phyloP scores from a whole-genome alignment of 2,329 filamentous ascomycete genomes.

The Exophiala dermatitidis region DNA sequence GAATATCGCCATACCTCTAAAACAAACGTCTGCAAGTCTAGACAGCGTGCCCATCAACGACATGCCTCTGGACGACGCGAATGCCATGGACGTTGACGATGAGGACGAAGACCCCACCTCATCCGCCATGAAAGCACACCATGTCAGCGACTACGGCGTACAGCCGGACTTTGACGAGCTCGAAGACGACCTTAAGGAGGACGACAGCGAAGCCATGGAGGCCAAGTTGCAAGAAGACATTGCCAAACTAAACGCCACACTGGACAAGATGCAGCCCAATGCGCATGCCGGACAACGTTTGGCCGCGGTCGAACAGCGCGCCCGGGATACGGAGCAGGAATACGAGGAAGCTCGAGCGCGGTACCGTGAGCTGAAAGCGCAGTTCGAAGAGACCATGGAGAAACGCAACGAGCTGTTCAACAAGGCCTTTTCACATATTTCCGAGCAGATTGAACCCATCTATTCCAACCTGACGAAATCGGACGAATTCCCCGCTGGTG shows the following conservation, averaged over 20 bases:
- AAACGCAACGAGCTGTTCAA: conserved; percentile 86
- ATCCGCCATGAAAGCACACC: conserved; percentile 48
- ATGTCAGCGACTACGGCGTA: conserved; percentile 76
- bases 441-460: conserved; percentile 84
- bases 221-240: conserved; percentile 72
- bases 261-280: conserved; percentile 94
- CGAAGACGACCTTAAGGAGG: conserved; percentile 72
- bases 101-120: conserved; percentile 48
- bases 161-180: conserved; percentile 76
- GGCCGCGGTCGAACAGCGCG: conserved; percentile 72
- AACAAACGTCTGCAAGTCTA: conserved; percentile 60
- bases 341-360: conserved; percentile 75
- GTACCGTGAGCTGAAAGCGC: conserved; percentile 68
- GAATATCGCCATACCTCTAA: conserved; percentile 78
- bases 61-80: conserved; percentile 65
- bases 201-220: conserved; percentile 67
- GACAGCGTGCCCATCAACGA: conserved; percentile 85
- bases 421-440: conserved; percentile 90
- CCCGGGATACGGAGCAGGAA: conserved; percentile 78
- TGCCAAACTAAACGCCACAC: conserved; percentile 61
- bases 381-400: conserved; percentile 73
- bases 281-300: conserved; percentile 92
- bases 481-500: conserved; percentile 85
- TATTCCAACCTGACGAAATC: conserved; percentile 94
- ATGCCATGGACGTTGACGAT: conserved; percentile 89